Evolutionary conservation across 495 filamentous ascomycete genomes (phyloP), one percentile per base, ranked within the genome.

Genomic region (Hypoxylon fragiforme): DNA sequence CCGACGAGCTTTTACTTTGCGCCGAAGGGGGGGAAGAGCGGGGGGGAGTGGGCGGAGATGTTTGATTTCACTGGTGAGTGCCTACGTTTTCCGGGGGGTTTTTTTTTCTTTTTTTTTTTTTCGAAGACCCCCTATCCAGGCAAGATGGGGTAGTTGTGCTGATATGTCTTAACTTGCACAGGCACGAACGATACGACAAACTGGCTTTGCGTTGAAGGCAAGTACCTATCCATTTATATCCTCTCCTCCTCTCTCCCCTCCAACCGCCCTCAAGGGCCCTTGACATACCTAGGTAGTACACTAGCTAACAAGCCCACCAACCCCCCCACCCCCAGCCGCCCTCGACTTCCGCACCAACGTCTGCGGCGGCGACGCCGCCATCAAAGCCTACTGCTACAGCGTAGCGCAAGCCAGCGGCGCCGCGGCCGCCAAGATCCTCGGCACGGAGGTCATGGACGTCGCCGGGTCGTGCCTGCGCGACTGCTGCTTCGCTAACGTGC

Each of bases 291-390:
- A 7, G 4, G 8, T 14, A 1, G 2, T 5, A 12, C 5, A 26
- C n/a, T 44, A 18, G 45, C 45, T 26, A 45, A 39, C 2, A 8
- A n/a, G n/a, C n/a, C n/a, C n/a, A n/a, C n/a, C n/a, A n/a, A n/a
- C n/a, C n/a, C n/a, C 13, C 14, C 81, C 80, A 48, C 68, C 87
- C 2, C 72, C 79, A 3, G 84, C 81, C 0, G 87, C 88, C 0
- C 56, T 92, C 13, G 70, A 79, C 26, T 92, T 85, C 69, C 77
- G 90, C 2, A 57, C 67, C 6, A 66, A 81, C 14, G 66, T 88
- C 34, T 85, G 84, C 52, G 89, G 88, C 21, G 90, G 91, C 31
- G 90, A 95, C 46, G 68, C 79, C 1, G 74, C 69, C 1, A 87
- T 95, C 52, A 73, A 76, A 42, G 54, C 51, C 0, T 94, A 95